These are phyloP conservation scores for Fonsecaea multimorphosa DNA, from an alignment of 2,329 filamentous ascomycete species.

Conservation along the genomic window DNA sequence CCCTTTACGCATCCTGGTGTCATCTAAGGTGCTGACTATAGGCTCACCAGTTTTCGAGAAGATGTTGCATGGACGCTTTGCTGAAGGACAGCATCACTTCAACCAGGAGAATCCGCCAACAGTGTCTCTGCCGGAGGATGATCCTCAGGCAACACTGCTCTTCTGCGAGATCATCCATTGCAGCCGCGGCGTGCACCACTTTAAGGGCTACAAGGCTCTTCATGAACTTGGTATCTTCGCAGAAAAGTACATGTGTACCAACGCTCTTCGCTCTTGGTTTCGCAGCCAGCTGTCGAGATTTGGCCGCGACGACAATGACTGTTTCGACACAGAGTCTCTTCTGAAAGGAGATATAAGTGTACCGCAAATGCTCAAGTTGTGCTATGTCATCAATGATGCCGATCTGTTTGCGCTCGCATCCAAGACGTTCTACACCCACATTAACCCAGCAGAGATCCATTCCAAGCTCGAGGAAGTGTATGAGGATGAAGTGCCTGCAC, in stretches of 20 bases:
- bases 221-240: background rate
- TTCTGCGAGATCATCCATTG: background rate
- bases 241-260: background rate
- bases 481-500: background rate
- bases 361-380: background rate
- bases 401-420: background rate
- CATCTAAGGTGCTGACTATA: background rate
- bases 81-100: background rate
- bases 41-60: background rate
- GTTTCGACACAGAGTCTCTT: background rate
- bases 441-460: background rate
- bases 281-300: background rate
- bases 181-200: background rate
- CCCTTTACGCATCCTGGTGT: background rate
- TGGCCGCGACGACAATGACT: background rate
- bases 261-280: background rate
- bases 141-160: background rate
- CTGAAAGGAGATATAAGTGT: background rate
- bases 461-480: background rate
- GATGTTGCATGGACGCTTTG: conserved; percentile 1
- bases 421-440: background rate
- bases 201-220: background rate
- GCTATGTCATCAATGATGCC: background rate
- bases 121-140: conserved; percentile 2
- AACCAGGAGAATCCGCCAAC: background rate